A percentile compares a stretch with the other conserved stretches of the same genome.
Evolutionary conservation across 106 monocot species (phyloP).

Genomic region (Dioscorea zingiberensis): DNA sequence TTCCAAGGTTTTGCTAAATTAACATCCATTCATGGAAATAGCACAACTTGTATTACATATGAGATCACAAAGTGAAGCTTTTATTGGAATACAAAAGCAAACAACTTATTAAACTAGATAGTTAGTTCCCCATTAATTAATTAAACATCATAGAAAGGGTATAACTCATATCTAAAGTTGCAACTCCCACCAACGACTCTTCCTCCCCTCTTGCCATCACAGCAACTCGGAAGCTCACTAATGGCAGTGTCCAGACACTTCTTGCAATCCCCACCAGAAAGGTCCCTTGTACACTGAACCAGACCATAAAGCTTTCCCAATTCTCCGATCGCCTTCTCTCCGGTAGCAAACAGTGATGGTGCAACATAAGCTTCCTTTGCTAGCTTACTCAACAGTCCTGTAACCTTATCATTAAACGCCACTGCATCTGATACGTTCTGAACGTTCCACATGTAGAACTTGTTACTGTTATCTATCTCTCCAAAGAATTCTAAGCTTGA

Average conservation of each 20-base stretch:
- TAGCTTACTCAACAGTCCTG: slow-evolving; percentile 23
- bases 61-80: no score
- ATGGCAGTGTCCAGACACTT: slow-evolving; percentile 28
- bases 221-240: slow-evolving; percentile 17
- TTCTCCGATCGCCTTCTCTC: background rate
- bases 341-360: slow-evolving; percentile 14
- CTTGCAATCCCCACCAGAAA: slow-evolving; percentile 21
- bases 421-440: no score
- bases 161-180: slow-evolving; percentile 40
- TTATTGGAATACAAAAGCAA: no score
- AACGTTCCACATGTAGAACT: no score
- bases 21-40: no score
- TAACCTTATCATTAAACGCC: slow-evolving; percentile 3
- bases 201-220: slow-evolving; percentile 31
- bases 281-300: slow-evolving; percentile 41
- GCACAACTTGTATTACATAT: no score
- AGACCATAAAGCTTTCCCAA: slow-evolving; percentile 30
- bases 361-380: slow-evolving; percentile 5
- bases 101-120: no score
- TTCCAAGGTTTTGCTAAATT: no score
- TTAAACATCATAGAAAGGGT: slow-evolving; percentile 27
- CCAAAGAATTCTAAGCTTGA: slow-evolving; percentile 29
- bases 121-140: no score
- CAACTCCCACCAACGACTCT: slow-evolving; percentile 46
- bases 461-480: slow-evolving; percentile 8